Evolutionary conservation across 2,329 filamentous ascomycete genomes (phyloP), one percentile per base, ranked within the genome.

Genomic region (Fusarium pininemorale): DNA sequence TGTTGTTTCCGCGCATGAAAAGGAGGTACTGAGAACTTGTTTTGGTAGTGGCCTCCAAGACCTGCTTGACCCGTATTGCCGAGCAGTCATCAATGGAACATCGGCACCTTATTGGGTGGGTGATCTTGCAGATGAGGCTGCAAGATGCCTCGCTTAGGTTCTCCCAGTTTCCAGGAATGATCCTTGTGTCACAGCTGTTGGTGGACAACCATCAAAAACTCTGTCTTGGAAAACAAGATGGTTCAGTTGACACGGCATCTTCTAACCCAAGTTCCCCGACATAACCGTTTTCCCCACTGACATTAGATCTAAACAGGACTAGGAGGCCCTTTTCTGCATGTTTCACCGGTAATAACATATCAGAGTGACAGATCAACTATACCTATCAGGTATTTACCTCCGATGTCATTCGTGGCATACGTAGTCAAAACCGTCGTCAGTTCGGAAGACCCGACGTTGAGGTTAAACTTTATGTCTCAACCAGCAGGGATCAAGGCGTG

Each of bases 401-500:
- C 55, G 55, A 32, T 47, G 18, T 35, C 35, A 55, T 28, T 28
- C 28, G 35, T 28, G 39, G 24, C 38, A 57, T 22, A 39, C 38
- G 38, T 39, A 22, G 20, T 39, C 20, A 37, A 28, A 10, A 18
- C 35, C 20, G 37, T 55, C 15, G 12, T 50, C 22, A 20, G 15
- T 18, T 48, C 26, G 61, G n/a, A 35, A 20, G 67, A 57, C 51
- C 64, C 51, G 51, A 63, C 64, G 28, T 26, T 37, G 54, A 70
- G 66, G 60, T 57, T 70, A 60, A 66, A 60, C 54, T 70, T 66
- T 68, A 51, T 57, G 54, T 41, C 39, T 48, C 28, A 47, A 53
- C 44, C 35, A 28, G 5, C 67, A 54, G 39, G 53, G 39, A 41
- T 61, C 14, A 51, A 20, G 24, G 20, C 15, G 50, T 26, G 42